Base-by-base conservation (phyloP, 192 early-diverging fungal species). In the Linnemannia hyalina region DNA sequence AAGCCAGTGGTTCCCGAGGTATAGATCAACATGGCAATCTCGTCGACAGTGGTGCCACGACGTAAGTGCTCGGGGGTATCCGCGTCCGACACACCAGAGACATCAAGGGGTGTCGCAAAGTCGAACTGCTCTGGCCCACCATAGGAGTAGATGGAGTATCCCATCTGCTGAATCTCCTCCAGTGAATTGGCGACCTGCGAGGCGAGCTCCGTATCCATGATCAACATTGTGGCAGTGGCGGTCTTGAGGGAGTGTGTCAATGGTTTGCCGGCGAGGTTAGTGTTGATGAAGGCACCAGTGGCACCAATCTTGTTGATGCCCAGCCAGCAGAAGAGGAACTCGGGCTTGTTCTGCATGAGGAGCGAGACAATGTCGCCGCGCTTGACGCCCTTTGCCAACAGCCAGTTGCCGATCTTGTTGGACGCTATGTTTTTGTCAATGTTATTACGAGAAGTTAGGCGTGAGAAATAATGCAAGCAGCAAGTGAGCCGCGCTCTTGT, bases 261-360 rank as follows among this genome's bases (percentile, higher is more conserved):
- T 20, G 90, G 80, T 32, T 82, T 84, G 16, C 89, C 90, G 10
- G 77, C 54, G 44, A 94, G 78, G 71, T 93, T 92, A 38, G 88
- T 92, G 88, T 95, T 95, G 83, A 95, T 90, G n/a, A 94, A 88
- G 20, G 94, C 92, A 35, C 89, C 87, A 2, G 85, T 82, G 11
- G 87, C 90, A 23, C 94, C 94, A 60, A 95, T 90, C 80, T 94
- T 94, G 38, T 78, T 82, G 36, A 93, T 73, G 8, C 89, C 94
- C 32, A 95, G 82, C 79, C 89, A 89, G 11, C 78, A 68, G 54
- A 92, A 84, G 75, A 94, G 79, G 74, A 94, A 94, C 47, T 91
- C 90, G 22, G 93, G 91, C 36, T 88, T 88, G 80, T 95, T 95
- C 35, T 88, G 89, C 88, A 95, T 84, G 65, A 89, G 89, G 20